Evolutionary conservation across 495 filamentous ascomycete genomes (phyloP).

Genomic region (Talaromyces trachyspermus): DNA sequence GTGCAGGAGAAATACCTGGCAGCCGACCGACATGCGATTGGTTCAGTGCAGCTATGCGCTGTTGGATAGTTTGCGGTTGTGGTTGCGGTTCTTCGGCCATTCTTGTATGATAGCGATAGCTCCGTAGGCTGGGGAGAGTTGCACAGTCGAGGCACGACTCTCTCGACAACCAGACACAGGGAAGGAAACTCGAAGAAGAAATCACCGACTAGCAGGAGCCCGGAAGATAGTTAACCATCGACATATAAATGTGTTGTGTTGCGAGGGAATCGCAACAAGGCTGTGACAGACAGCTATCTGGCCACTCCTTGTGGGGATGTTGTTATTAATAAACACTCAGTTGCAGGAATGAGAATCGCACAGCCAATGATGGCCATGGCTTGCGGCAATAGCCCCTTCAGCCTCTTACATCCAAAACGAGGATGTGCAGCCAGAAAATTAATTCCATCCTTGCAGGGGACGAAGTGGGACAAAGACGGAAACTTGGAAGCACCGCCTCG

Average conservation of each 20-base stretch:
- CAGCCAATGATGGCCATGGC: background rate
- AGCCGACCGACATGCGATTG: conserved; percentile 44
- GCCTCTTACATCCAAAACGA: too few relatives aligned
- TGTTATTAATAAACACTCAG: background rate
- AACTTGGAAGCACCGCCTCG: background rate
- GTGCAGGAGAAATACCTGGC: conserved; percentile 22
- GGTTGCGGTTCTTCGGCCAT: conserved; percentile 34
- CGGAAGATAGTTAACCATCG: background rate
- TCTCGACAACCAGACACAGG: background rate
- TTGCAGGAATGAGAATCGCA: background rate
- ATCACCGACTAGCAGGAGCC: background rate
- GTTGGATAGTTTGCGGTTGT: conserved; percentile 45
- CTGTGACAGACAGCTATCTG: background rate
- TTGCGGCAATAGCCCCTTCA: background rate
- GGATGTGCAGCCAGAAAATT: too few relatives aligned
- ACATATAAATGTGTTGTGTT: background rate
- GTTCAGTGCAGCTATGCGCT: conserved; percentile 54
- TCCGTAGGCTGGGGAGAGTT: background rate
- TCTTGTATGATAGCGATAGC: background rate
- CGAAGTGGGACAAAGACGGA: background rate
- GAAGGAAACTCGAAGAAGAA: background rate
- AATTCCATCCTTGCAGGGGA: background rate
- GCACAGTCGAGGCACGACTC: background rate
- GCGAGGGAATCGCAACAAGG: background rate
- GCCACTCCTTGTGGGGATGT: background rate